A percentile compares a stretch with the other conserved stretches of the same genome.
Evolutionary conservation across 2,329 filamentous ascomycete genomes (phyloP).

Genomic region (Chrysoporthe puriensis): DNA sequence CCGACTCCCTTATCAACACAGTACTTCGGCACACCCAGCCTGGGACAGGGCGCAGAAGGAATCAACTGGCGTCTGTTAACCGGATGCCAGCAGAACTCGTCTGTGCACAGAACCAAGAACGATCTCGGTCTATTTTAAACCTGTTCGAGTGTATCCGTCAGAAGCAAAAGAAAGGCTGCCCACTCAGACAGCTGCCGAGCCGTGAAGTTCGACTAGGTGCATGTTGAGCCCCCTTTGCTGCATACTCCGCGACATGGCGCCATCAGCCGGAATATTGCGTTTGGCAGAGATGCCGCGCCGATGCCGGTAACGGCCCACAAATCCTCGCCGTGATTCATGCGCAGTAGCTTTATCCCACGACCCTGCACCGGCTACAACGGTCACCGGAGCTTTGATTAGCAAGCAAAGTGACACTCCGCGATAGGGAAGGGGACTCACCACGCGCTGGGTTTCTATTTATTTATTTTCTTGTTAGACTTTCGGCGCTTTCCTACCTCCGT

Average conservation of each 20-base stretch:
- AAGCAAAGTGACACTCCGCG: background rate
- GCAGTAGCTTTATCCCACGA: background rate
- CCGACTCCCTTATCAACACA: no score
- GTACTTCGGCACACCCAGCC: no score
- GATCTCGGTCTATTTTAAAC: no score
- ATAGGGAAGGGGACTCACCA: background rate
- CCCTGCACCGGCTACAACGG: background rate
- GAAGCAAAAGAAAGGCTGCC: no score
- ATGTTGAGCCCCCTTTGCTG: slow-evolving; percentile 5
- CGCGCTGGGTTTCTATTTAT: background rate
- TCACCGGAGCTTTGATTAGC: slow-evolving; percentile 1
- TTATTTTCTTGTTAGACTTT: no score
- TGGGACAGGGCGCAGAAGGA: no score
- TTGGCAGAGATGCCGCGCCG: slow-evolving; percentile 5
- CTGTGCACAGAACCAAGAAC: no score
- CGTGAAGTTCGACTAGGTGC: slow-evolving; percentile 14
- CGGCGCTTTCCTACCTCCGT: no score
- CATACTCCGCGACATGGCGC: slow-evolving; percentile 9
- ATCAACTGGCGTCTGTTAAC: no score
- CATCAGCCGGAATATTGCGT: slow-evolving; percentile 16
- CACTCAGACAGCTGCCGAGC: background rate
- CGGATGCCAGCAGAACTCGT: no score
- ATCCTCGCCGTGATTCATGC: slow-evolving; percentile 1
- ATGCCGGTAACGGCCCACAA: slow-evolving; percentile 11
- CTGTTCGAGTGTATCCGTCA: no score